Conservation (phyloP, 305 asterid species). For the Fraxinus velutina region DNA sequence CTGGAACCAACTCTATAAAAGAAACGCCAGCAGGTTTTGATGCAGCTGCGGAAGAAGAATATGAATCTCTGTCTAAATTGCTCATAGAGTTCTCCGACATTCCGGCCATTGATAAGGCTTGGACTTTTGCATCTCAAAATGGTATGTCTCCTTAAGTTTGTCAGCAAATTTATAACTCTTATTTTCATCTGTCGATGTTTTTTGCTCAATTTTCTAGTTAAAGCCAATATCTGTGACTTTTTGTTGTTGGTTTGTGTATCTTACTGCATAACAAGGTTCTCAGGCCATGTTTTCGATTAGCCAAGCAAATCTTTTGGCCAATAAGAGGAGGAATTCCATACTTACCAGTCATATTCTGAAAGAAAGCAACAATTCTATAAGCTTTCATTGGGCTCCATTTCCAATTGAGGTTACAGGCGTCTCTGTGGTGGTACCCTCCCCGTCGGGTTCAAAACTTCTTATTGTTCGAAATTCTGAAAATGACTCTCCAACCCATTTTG, state of each 20-base stretch:
- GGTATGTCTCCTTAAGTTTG: conserved; percentile 39
- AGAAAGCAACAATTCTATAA: conserved; percentile 37
- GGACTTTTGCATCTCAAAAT: conserved; percentile 60
- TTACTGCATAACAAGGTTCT: conserved; percentile 49
- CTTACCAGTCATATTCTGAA: conserved; percentile 58
- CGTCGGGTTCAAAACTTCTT: conserved; percentile 83
- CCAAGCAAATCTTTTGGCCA: conserved; percentile 73
- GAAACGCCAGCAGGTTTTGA: conserved; percentile 41
- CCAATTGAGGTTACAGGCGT: conserved; percentile 72
- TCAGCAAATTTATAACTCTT: not conserved
- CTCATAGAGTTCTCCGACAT: conserved; percentile 66
- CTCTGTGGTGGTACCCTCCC: conserved; percentile 70
- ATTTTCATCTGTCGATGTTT: not conserved
- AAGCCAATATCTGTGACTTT: conserved; percentile 12
- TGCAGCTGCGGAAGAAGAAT: conserved; percentile 49
- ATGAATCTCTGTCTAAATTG: conserved; percentile 49
- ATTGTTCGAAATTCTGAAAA: conserved; percentile 67
- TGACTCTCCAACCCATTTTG: conserved; percentile 74
- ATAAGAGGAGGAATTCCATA: conserved; percentile 64
- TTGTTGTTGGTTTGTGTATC: conserved; percentile 8
- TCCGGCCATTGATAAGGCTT: conserved; percentile 78
- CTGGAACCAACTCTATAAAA: conserved; percentile 35
- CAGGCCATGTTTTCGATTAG: conserved; percentile 64
- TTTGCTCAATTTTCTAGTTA: conserved; percentile 8
- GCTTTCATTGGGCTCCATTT: conserved; percentile 76